Evolutionary conservation across 192 early-diverging fungal species (phyloP).

Genomic region (Gaertneriomyces sp.): DNA sequence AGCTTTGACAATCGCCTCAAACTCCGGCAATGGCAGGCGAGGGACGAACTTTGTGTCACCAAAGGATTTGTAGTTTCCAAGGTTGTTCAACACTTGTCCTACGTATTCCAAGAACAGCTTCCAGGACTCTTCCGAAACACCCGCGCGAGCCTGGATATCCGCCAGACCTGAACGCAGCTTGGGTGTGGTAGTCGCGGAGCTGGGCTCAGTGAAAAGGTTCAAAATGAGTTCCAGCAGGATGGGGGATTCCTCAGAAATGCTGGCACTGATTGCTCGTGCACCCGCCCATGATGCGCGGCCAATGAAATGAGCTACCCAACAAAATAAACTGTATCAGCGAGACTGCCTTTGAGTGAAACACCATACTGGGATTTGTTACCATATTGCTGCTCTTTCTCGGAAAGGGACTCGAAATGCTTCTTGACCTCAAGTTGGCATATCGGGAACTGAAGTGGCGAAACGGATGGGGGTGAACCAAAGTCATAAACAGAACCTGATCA

Average conservation of each 20-base stretch:
- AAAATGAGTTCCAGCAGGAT: conserved; percentile 43
- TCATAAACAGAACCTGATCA: too few species aligned
- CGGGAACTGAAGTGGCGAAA: conserved; percentile 10
- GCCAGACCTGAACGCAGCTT: conserved; percentile 7
- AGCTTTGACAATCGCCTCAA: conserved; percentile 44
- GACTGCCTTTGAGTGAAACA: background rate
- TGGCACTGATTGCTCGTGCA: conserved; percentile 36
- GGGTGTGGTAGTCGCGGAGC: conserved; percentile 16
- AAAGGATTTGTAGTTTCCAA: conserved; percentile 59
- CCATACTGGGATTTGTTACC: conserved; percentile 8
- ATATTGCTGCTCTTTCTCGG: conserved; percentile 48
- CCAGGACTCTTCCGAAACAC: conserved; percentile 46
- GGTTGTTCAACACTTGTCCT: conserved; percentile 41
- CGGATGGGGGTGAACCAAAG: too few species aligned
- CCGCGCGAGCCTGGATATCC: conserved; percentile 23
- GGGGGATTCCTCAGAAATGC: conserved; percentile 27
- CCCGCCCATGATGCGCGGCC: conserved; percentile 53
- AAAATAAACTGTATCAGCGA: background rate
- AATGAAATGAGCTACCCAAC: conserved; percentile 42
- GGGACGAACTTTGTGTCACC: conserved; percentile 65
- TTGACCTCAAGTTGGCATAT: conserved; percentile 48
- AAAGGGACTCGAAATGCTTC: conserved; percentile 47
- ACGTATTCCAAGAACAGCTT: conserved; percentile 53
- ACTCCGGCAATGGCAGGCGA: conserved; percentile 36
- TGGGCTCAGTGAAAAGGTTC: conserved; percentile 33